Conservation (phyloP, 306 rosid species). For the Senna tora region DNA sequence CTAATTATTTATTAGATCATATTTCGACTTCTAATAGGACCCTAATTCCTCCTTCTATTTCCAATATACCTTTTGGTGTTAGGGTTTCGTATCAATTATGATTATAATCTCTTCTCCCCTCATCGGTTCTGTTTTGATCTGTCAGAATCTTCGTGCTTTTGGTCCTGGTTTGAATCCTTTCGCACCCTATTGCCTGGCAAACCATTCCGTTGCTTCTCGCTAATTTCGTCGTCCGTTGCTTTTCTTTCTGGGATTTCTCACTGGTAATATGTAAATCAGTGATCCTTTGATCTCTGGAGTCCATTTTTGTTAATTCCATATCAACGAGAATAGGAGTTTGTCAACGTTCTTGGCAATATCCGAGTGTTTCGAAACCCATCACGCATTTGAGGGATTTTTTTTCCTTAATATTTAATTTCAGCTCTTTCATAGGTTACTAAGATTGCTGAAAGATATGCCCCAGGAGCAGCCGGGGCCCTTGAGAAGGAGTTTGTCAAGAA, state of each 20-base stretch:
- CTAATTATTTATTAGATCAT: not conserved
- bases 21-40: too few relatives aligned
- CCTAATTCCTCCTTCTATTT: not conserved
- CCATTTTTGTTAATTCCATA: not conserved
- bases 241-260: not conserved
- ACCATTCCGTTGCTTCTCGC: constrained; percentile 67
- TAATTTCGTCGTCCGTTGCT: constrained; percentile 42
- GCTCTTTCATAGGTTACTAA: constrained; percentile 6
- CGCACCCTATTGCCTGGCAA: constrained; percentile 76
- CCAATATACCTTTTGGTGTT: not conserved
- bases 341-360: not conserved
- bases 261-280: constrained; percentile 44
- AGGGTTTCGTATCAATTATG: constrained; percentile 51
- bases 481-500: constrained; percentile 59
- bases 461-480: constrained; percentile 42
- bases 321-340: not conserved
- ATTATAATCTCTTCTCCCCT: constrained; percentile 42
- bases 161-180: constrained; percentile 99
- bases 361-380: not conserved
- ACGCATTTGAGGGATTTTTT: not conserved
- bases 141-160: constrained; percentile 77
- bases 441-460: constrained; percentile 42
- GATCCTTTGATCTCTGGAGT: constrained; percentile 13
- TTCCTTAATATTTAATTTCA: not conserved
- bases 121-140: constrained; percentile 43